Evolutionary conservation across 2,329 filamentous ascomycete species (phyloP), one percentile per base, ranked within the genome.

Genomic region (Fusarium paranaense): DNA sequence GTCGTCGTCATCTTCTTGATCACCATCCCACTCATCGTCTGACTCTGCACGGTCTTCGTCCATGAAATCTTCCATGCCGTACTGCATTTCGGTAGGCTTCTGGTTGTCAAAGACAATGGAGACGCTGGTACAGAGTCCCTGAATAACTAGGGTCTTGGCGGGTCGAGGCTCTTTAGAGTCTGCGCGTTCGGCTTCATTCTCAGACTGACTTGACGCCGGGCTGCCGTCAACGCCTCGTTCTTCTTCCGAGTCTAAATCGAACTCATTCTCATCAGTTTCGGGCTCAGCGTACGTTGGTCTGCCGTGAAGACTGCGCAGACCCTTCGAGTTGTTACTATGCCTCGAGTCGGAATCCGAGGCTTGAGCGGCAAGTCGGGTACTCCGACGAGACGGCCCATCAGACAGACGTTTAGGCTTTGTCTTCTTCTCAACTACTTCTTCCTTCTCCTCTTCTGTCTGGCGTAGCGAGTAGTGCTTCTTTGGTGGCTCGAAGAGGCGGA

Each of bases 91-190:
- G 3, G 87, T 87, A 6, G 91, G 91, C 69, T 94, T 91, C 78
- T 94, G 89, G 79, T 95, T 95, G 81, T 95, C 94, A 74, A 95
- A 91, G 52, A 90, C 85, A 50, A 95, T 88, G 69, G 93, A 89
- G 20, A 95, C 93, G 7, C 90, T 86, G 45, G 91, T 87, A 78
- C 93, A 96, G 73, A 92, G 86, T 1, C 93, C 93, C 70, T 95
- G 93, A 30, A 93, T 83, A 68, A 92, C 82, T 66, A 87, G 86
- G 1, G 76, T 63, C 30, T 62, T 57, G 33, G 45, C 32, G 10
- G 18, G 47, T 20, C 13, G 27, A 37, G 47, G 25, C 20, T 20
- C 52, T 14, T 74, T 70, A 18, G 35, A 56, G 20, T 57, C 60
- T 25, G 62, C 67, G 16, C n/a, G 62, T 30, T 66, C 64, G 52